Base-by-base conservation (phyloP, 331 rosid species). In the Cucumis variabilis region DNA sequence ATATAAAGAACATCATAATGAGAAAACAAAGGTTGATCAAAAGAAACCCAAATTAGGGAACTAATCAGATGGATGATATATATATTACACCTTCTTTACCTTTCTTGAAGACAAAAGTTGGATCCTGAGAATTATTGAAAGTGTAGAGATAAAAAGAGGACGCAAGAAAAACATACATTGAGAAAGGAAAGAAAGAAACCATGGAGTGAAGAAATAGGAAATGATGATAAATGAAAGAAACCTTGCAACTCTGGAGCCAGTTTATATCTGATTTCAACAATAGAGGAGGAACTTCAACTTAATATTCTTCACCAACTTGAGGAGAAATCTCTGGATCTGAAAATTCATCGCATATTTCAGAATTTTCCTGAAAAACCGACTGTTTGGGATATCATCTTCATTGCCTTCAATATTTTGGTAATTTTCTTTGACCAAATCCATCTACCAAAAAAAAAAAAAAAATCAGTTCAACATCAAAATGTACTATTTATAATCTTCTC, bases 271-370 rank as follows among this genome's bases (percentile, higher is more conserved):
- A 87, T 60, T 88, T 86, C 86, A 93, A 78, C 53, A 91, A 83
- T 66, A 91, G 87, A 65, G 87, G 81, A 20, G 98, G 95, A 88
- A 94, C 77, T 85, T 94, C 95, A 87, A 88, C 98, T 87, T 97
- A 98, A 91, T 89, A 93, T 76, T 93, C 88, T 70, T 91, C 90
- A 55, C 98, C 99, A 60, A 94, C 98, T 84, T 98, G 90, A 89
- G 98, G 98, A 88, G 81, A 90, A 86, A 91, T 87, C 44, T 93
- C 96, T 0, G 96, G 94, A 48, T 94, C 98, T 70, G 92, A 94
- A 87, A 88, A 92, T 75, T 92, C 88, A 90, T 92, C 91, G 83
- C 77, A 94, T 79, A 14, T 85, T 87, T 89, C 92, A 84, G 92
- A 91, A 89, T 46, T 84, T 87, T 93, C 96, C 2, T 80, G 90